Percentiles rank a stretch among this genome's conserved stretches.
Conservation (phyloP, 2,329 filamentous ascomycete species). For the Aspergillus texensis region DNA sequence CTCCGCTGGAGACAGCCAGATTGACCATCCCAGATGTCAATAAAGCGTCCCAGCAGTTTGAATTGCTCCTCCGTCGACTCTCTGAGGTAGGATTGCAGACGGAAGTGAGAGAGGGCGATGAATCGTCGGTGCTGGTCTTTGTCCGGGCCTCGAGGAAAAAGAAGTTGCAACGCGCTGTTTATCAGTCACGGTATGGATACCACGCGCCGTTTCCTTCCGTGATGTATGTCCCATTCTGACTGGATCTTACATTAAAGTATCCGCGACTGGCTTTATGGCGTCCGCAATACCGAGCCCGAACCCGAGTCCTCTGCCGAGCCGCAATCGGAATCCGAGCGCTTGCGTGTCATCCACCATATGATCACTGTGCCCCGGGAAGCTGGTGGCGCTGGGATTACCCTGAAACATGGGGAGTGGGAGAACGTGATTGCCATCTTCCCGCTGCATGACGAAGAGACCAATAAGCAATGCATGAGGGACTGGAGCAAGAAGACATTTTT, state of each 20-base stretch:
- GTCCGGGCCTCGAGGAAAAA: conserved; percentile 73
- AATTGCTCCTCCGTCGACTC: conserved; percentile 75
- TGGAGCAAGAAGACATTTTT: conserved; percentile 61
- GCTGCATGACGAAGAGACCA: conserved; percentile 76
- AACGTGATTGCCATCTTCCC: conserved; percentile 76
- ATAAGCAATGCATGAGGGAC: conserved; percentile 74
- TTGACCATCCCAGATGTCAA: conserved; percentile 57
- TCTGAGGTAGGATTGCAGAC: conserved; percentile 78
- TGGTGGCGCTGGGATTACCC: conserved; percentile 77
- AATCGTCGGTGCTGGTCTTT: conserved; percentile 79
- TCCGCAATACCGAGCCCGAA: conserved; percentile 76
- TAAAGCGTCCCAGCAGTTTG: conserved; percentile 74
- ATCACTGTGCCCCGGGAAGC: conserved; percentile 74
- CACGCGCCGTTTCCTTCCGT: background rate
- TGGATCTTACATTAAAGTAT: conserved; percentile 57
- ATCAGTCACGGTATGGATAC: conserved; percentile 67
- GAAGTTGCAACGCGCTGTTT: conserved; percentile 77
- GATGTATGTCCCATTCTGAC: background rate
- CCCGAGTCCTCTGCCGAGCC: conserved; percentile 74
- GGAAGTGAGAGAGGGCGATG: conserved; percentile 80
- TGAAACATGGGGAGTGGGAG: conserved; percentile 70
- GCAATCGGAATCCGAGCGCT: conserved; percentile 83
- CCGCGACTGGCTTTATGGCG: conserved; percentile 92
- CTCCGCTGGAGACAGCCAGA: background rate
- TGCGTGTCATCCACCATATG: conserved; percentile 84